Evolutionary conservation across 164 flowering plant species (phyloP).

Genomic region (Tinospora cordifolia): DNA sequence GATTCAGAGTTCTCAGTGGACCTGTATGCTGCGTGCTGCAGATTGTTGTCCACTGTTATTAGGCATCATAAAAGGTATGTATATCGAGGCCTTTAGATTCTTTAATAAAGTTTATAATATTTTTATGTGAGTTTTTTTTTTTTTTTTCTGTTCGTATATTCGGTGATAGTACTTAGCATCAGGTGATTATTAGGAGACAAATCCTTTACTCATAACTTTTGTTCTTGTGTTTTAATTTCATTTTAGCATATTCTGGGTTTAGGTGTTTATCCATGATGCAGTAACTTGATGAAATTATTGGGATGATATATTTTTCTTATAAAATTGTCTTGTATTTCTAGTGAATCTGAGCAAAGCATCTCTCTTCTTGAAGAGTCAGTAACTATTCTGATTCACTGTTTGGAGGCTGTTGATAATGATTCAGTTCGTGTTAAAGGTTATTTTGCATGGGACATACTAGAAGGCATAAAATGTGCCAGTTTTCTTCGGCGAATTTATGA

Average conservation of each 20-base stretch:
- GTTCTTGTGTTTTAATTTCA: not conserved
- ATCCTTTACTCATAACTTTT: not conserved
- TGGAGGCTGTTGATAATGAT: slow-evolving; percentile 50
- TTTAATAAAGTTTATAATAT: not conserved
- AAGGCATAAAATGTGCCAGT: slow-evolving; percentile 68
- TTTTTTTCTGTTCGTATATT: not conserved
- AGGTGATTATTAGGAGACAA: not conserved
- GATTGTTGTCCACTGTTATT: slow-evolving; percentile 52
- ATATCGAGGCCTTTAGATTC: not conserved
- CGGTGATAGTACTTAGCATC: not conserved
- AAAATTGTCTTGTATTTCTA: slow-evolving; percentile 18
- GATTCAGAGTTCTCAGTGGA: slow-evolving; percentile 48
- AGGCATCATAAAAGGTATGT: slow-evolving; percentile 70
- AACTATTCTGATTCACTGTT: slow-evolving; percentile 51
- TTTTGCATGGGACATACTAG: slow-evolving; percentile 45
- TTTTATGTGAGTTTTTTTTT: not conserved
- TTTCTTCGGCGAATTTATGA: slow-evolving; percentile 80
- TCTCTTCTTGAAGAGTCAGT: slow-evolving; percentile 65
- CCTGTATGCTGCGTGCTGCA: slow-evolving; percentile 73
- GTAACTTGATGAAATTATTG: not conserved
- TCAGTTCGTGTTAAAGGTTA: slow-evolving; percentile 22
- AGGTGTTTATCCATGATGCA: not conserved
- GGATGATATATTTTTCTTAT: not conserved
- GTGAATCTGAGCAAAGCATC: slow-evolving; percentile 48
- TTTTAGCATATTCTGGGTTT: too few species aligned